Evolutionary conservation across 441 rosid species (phyloP).

Genomic region (Corymbia calophylla): DNA sequence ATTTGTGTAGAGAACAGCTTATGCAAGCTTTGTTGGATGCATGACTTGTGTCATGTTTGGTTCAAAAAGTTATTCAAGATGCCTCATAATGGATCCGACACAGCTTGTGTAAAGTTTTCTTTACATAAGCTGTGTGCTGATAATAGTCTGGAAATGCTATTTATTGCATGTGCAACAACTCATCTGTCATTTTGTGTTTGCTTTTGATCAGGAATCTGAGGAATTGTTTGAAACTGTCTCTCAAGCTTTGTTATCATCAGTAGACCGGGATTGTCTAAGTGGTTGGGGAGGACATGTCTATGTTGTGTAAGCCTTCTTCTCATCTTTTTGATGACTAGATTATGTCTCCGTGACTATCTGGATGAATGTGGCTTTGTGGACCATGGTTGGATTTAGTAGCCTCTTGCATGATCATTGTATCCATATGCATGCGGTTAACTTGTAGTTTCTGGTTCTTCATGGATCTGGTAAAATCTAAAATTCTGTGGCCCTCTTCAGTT

Average conservation of each 20-base stretch:
- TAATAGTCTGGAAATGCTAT: not conserved
- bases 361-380: not conserved
- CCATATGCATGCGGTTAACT: not conserved
- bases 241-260: slow-evolving; percentile 85
- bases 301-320: slow-evolving; percentile 63
- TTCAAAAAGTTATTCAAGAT: not conserved
- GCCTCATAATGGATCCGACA: not conserved
- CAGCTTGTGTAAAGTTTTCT: not conserved
- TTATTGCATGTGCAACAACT: not conserved
- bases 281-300: slow-evolving; percentile 99
- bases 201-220: slow-evolving; percentile 65
- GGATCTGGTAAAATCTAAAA: not conserved
- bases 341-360: not conserved
- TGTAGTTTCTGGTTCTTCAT: not conserved
- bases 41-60: not conserved
- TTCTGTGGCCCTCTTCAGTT: not conserved
- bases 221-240: slow-evolving; percentile 83
- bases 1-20: not conserved
- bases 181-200: not conserved
- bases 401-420: not conserved
- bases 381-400: not conserved
- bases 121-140: not conserved
- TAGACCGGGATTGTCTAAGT: slow-evolving; percentile 93
- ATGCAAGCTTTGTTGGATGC: not conserved
- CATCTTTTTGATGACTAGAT: not conserved